A percentile compares a stretch with the other conserved stretches of the same genome.
Conservation (phyloP, 495 filamentous ascomycete species). For the Penicillium antarcticum region DNA sequence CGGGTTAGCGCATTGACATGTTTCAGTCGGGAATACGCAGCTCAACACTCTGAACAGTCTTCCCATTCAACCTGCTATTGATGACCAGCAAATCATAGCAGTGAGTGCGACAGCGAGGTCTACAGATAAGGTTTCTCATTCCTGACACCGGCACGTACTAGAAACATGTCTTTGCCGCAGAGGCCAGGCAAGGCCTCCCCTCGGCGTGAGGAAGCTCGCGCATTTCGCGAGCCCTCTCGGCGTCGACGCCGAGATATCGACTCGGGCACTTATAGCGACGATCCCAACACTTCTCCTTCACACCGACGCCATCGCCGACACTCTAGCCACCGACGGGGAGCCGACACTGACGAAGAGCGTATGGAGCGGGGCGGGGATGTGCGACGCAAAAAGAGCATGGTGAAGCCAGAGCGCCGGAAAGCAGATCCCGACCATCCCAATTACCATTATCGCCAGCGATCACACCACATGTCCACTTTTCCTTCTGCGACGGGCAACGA, state of each 20-base stretch:
- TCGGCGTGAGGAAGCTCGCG: slow-evolving; percentile 52
- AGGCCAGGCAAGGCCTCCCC: slow-evolving; percentile 58
- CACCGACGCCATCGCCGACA: slow-evolving; percentile 32
- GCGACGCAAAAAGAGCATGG: slow-evolving; percentile 75
- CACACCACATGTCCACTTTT: slow-evolving; percentile 73
- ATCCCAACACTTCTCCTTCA: slow-evolving; percentile 30
- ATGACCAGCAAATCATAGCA: neutral
- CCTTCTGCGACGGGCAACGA: slow-evolving; percentile 92
- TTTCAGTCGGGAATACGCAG: slow-evolving; percentile 4
- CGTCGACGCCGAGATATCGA: slow-evolving; percentile 69
- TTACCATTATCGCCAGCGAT: slow-evolving; percentile 85
- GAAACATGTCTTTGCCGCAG: slow-evolving; percentile 64
- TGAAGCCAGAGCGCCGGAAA: slow-evolving; percentile 81
- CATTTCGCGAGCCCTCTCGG: slow-evolving; percentile 68
- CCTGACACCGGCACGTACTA: neutral
- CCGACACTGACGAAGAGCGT: slow-evolving; percentile 39
- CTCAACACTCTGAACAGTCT: neutral
- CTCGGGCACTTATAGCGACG: slow-evolving; percentile 52
- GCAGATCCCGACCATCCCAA: slow-evolving; percentile 85
- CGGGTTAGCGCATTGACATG: slow-evolving; percentile 7
- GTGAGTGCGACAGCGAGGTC: neutral
- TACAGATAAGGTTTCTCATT: neutral
- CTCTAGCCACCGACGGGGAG: slow-evolving; percentile 31
- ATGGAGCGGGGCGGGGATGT: slow-evolving; percentile 29
- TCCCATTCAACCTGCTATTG: neutral